Evolutionary conservation across 345 rosid genomes (phyloP).

Genomic region (Nephelium lappaceum): DNA sequence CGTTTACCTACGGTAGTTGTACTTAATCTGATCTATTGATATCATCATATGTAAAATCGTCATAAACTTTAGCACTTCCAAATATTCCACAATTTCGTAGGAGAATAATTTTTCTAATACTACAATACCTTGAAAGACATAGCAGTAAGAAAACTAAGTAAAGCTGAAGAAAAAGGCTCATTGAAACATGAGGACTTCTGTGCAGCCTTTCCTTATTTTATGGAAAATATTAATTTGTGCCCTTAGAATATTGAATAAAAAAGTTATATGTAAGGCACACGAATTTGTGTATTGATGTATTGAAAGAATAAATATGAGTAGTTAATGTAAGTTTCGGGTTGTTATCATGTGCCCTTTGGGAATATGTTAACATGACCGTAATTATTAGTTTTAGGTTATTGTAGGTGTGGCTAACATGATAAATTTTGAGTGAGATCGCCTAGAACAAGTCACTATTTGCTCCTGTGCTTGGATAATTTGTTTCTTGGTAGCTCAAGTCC

Average conservation of each 20-base stretch:
- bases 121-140: constrained; percentile 7
- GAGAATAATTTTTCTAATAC: constrained; percentile 6
- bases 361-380: too few species aligned
- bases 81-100: not conserved
- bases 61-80: not conserved
- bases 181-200: not conserved
- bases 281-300: too few species aligned
- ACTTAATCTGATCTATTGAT: constrained; percentile 23
- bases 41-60: not conserved
- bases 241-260: too few species aligned
- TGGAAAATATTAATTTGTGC: too few species aligned
- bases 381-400: constrained; percentile 11
- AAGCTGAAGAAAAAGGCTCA: not conserved
- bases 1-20: constrained; percentile 91
- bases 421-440: not conserved
- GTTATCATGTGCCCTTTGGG: too few species aligned
- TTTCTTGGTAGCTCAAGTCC: constrained; percentile 7
- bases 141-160: not conserved
- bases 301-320: too few species aligned
- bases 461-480: constrained; percentile 13
- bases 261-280: too few species aligned
- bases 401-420: constrained; percentile 4
- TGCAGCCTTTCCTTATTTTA: not conserved
- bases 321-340: too few species aligned
- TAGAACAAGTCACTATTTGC: not conserved